Evolutionary conservation across 1,139 yeast species (phyloP).

Genomic region (Geotrichum australiense): DNA sequence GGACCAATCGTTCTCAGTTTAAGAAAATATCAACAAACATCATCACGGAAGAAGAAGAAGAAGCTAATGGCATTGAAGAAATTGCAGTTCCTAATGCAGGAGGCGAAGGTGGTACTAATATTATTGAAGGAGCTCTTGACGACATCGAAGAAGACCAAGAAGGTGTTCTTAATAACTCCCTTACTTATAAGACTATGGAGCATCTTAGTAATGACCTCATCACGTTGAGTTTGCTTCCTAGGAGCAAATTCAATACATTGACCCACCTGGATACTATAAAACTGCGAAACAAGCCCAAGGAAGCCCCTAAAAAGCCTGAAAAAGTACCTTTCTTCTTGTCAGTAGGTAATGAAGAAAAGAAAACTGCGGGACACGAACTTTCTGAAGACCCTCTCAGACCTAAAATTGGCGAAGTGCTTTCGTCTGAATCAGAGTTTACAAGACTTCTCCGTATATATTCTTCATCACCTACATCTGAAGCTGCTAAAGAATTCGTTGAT

Average conservation of each 20-base stretch:
- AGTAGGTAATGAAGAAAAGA: constrained; percentile 40
- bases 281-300: constrained; percentile 82
- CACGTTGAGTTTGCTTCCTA: constrained; percentile 71
- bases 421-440: constrained; percentile 74
- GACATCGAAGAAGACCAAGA: constrained; percentile 27
- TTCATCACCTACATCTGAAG: constrained; percentile 1
- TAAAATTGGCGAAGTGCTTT: constrained; percentile 11
- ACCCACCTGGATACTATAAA: constrained; percentile 77
- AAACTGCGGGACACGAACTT: constrained; percentile 39
- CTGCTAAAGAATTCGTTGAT: constrained; percentile 40
- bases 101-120: constrained; percentile 70
- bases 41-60: constrained; percentile 57
- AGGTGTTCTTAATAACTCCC: constrained; percentile 19
- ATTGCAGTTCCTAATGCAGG: constrained; percentile 68
- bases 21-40: constrained; percentile 63
- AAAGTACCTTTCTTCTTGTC: constrained; percentile 76
- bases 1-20: constrained; percentile 92
- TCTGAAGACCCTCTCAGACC: constrained; percentile 22
- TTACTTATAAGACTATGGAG: constrained; percentile 48
- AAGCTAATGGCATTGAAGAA: constrained; percentile 37
- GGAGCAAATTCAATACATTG: constrained; percentile 70
- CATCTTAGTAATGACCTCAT: constrained; percentile 59
- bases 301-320: constrained; percentile 81
- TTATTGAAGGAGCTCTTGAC: constrained; percentile 74
- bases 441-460: constrained; percentile 51